Conservation (phyloP, 768 basidiomycete genomes). For the Suillus discolor region DNA sequence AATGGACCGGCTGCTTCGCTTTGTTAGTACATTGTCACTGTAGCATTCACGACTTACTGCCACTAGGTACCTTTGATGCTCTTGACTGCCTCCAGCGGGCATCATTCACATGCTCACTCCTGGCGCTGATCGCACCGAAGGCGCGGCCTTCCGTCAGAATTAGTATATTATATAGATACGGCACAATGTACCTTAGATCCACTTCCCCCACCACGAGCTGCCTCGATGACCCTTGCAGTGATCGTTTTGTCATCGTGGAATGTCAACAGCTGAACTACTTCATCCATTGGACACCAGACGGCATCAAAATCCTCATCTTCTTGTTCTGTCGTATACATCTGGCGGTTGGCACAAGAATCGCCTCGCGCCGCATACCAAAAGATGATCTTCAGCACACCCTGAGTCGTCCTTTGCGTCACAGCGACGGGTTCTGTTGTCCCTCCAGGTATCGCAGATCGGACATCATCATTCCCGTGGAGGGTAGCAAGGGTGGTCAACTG, state of each 20-base stretch:
- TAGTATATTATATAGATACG: neutral
- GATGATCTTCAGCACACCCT: constrained; percentile 44
- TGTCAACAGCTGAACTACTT: constrained; percentile 39
- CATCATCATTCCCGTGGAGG: constrained; percentile 37
- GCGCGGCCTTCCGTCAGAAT: neutral
- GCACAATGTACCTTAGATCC: neutral
- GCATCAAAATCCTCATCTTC: constrained; percentile 44
- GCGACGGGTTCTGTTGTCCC: constrained; percentile 37
- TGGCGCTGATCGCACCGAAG: neutral
- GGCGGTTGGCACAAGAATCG: constrained; percentile 34
- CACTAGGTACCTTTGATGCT: too few relatives aligned
- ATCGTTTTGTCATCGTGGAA: constrained; percentile 35
- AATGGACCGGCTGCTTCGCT: too few relatives aligned
- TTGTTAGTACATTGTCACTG: too few relatives aligned
- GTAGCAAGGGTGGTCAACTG: constrained; percentile 61
- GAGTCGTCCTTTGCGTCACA: constrained; percentile 32
- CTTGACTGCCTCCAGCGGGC: too few relatives aligned
- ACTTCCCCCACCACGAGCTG: neutral
- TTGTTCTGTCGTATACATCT: constrained; percentile 45
- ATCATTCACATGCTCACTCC: neutral
- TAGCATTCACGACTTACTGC: too few relatives aligned
- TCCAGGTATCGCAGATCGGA: constrained; percentile 23
- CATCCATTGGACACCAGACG: constrained; percentile 37
- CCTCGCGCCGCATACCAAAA: constrained; percentile 51
- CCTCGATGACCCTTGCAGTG: neutral